A percentile compares a stretch with the other conserved stretches of the same genome.
phyloP scores from a whole-genome alignment of 805 yeast species.

The Yarrowia osloensis region DNA sequence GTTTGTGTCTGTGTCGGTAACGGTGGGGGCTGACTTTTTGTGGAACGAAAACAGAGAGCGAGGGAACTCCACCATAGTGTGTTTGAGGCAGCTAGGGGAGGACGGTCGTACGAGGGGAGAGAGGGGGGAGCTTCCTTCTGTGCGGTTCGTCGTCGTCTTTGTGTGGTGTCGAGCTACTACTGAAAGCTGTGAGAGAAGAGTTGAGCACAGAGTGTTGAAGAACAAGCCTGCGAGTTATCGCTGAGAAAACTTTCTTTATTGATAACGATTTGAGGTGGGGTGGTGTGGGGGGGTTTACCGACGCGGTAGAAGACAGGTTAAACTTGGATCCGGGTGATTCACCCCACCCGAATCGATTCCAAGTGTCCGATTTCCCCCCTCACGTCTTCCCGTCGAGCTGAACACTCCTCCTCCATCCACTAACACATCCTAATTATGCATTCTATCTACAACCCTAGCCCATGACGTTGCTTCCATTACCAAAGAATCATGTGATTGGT shows the following conservation, averaged over 20 bases:
- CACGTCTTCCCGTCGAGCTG: no score
- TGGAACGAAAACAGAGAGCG: constrained; percentile 28
- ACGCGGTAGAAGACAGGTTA: no score
- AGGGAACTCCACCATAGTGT: constrained; percentile 31
- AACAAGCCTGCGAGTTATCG: constrained; percentile 24
- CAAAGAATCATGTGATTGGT: not conserved
- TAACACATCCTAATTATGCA: constrained; percentile 23
- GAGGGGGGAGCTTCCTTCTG: not conserved
- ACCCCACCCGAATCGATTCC: not conserved
- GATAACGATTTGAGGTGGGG: constrained; percentile 1
- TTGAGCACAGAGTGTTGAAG: no score
- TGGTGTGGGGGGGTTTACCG: not conserved
- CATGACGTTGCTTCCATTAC: constrained; percentile 22
- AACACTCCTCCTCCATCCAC: not conserved
- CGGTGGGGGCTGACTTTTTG: constrained; percentile 13
- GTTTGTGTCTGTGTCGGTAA: not conserved
- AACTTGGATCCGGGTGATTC: not conserved
- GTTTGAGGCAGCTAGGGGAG: constrained; percentile 19
- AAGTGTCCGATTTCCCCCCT: not conserved
- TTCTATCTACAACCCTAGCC: constrained; percentile 31
- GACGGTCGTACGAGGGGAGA: not conserved
- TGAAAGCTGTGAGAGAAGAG: no score
- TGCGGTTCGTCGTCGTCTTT: not conserved
- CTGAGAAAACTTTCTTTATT: constrained; percentile 23
- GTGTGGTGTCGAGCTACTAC: no score